Base-by-base conservation (phyloP, 116 monocot genomes). In the Dioscorea cayenensis region DNA sequence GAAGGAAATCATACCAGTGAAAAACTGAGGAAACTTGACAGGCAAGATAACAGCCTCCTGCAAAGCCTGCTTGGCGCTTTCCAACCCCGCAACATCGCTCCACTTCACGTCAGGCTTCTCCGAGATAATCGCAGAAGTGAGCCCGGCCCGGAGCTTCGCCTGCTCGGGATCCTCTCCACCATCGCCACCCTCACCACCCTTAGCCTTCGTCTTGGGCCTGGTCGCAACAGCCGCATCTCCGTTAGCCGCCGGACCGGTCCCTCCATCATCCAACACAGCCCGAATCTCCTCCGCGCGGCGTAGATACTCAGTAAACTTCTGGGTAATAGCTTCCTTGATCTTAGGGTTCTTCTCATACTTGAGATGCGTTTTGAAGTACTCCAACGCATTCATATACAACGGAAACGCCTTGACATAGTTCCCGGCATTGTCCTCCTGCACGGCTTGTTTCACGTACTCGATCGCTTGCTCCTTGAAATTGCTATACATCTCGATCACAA, bases 261-360 rank as follows among this genome's bases (percentile, higher is more conserved):
- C 97, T 3, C 97, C 97, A 68, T 93, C 97, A 36, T 92, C 96
- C 36, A 97, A 88, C 17, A 97, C 97, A 4, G 90, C 90, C 10
- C 93, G 77, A 68, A 97, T 97, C 86, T 97, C 97, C 93, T 97
- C 97, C 4, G 97, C 97, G 10, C 97, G 90, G 72, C 97, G 90
- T 71, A 97, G 93, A 77, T 97, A 97, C 83, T 97, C 97, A 63
- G 97, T 97, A 80, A 97, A 97, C 84, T 93, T 97, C 78, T 90
- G 90, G 64, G 93, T 97, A 80, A 97, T 97, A 0, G 97, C 97
- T 79, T 97, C 97, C 80, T 88, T 90, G 79, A 97, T 86, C 84
- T 97, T 93, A 43, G 97, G 97, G 78, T 97, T 97, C 84, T 93
- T 97, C 86, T 97, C 97, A 84, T 97, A 97, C 83, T 97, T 97